A percentile compares a stretch with the other conserved stretches of the same genome.
phyloP scores from a whole-genome alignment of 352 stramenopile species.

The Globisporangium nunn region DNA sequence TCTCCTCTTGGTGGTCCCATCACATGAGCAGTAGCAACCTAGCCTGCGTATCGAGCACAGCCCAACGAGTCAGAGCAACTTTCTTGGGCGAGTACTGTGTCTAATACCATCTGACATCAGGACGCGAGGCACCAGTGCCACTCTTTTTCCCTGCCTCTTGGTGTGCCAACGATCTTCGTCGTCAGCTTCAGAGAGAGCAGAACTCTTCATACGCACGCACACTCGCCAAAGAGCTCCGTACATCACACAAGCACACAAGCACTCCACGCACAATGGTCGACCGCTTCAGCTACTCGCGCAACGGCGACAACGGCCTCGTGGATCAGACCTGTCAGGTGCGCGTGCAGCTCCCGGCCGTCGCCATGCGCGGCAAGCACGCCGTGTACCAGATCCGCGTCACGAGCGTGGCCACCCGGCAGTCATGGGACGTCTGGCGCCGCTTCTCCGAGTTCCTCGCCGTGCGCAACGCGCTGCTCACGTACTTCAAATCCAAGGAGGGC shows the following conservation, averaged over 20 bases:
- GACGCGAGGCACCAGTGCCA: not conserved
- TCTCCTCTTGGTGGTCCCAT: no score
- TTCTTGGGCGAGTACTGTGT: no score
- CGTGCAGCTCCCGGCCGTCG: conserved; percentile 46
- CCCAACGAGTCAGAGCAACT: no score
- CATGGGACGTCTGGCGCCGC: conserved; percentile 61
- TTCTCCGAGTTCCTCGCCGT: conserved; percentile 82
- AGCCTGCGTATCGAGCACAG: no score
- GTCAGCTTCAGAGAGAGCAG: not conserved
- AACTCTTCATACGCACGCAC: not conserved
- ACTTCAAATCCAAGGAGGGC: conserved; percentile 36
- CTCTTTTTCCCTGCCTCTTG: not conserved
- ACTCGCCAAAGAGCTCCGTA: not conserved
- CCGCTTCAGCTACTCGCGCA: conserved; percentile 80
- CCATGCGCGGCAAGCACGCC: conserved; percentile 39
- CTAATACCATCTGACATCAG: no score
- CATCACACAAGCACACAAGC: not conserved
- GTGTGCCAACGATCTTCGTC: not conserved
- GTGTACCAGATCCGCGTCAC: conserved; percentile 65
- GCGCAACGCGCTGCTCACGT: conserved; percentile 58
- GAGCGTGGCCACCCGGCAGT: conserved; percentile 58
- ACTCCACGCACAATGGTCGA: conserved; percentile 29
- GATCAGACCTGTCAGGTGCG: conserved; percentile 70
- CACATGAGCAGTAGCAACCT: no score
- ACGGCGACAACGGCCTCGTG: conserved; percentile 47